phyloP scores from a whole-genome alignment of 2,329 filamentous ascomycete genomes.

The Aureobasidium lini region DNA sequence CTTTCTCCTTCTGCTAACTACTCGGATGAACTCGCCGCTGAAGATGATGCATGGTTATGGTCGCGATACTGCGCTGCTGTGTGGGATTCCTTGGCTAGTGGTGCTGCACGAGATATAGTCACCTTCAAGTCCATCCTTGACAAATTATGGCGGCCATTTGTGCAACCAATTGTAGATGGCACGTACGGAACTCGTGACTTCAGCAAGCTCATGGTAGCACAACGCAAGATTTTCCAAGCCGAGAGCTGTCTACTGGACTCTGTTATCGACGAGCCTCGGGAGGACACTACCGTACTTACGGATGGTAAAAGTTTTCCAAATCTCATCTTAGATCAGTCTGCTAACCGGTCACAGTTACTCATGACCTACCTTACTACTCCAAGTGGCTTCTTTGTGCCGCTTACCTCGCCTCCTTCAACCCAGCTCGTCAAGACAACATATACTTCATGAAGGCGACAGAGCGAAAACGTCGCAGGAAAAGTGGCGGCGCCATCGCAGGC shows the following conservation, averaged over 20 bases:
- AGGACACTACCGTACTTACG: background rate
- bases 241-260: slow-evolving; percentile 59
- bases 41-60: slow-evolving; percentile 66
- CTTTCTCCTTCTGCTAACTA: slow-evolving; percentile 38
- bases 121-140: slow-evolving; percentile 63
- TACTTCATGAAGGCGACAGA: slow-evolving; percentile 68
- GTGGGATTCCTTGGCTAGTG: slow-evolving; percentile 77
- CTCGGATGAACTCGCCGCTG: slow-evolving; percentile 38
- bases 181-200: slow-evolving; percentile 73
- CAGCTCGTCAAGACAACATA: slow-evolving; percentile 61
- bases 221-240: slow-evolving; percentile 62
- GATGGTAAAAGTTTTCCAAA: background rate
- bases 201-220: slow-evolving; percentile 68
- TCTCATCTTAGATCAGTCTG: background rate
- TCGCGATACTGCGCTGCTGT: slow-evolving; percentile 73
- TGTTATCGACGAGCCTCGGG: slow-evolving; percentile 11
- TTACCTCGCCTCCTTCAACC: slow-evolving; percentile 76
- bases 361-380: slow-evolving; percentile 60
- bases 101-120: slow-evolving; percentile 71
- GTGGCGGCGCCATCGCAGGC: slow-evolving; percentile 36
- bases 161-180: slow-evolving; percentile 66
- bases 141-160: slow-evolving; percentile 79
- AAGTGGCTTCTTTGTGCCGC: slow-evolving; percentile 67
- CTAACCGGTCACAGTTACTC: slow-evolving; percentile 24
- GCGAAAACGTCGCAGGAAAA: slow-evolving; percentile 42